These are phyloP conservation scores for Zygosaccharomyces kombuchaensis DNA, from an alignment of 805 yeast species.

Conservation along the genomic window DNA sequence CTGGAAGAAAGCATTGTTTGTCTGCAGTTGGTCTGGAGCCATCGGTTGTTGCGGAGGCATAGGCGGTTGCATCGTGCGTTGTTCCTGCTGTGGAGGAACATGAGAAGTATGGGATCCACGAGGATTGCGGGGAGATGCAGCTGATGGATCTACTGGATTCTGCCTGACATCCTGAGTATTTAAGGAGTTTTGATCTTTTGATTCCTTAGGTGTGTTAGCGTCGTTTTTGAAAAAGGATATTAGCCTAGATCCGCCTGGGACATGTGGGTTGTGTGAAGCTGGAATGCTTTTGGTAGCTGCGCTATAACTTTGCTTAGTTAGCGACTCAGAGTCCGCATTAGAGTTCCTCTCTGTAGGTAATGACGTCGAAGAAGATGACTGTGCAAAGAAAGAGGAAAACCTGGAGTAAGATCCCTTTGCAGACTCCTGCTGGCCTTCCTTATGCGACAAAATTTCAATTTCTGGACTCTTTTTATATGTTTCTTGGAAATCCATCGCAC, in stretches of 20 bases:
- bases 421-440: constrained; percentile 12
- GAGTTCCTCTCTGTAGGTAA: constrained; percentile 5
- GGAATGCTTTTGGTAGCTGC: not conserved
- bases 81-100: not conserved
- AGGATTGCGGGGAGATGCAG: not conserved
- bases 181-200: not conserved
- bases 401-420: constrained; percentile 25
- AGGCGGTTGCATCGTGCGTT: constrained; percentile 13
- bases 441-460: constrained; percentile 7
- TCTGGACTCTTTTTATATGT: constrained; percentile 6
- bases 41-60: constrained; percentile 10
- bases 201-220: constrained; percentile 6
- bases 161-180: constrained; percentile 1
- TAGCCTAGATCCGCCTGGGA: constrained; percentile 29
- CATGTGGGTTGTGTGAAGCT: constrained; percentile 2
- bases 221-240: constrained; percentile 30
- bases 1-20: constrained; percentile 31
- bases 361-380: constrained; percentile 15
- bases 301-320: not conserved
- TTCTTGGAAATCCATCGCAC: not conserved
- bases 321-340: not conserved
- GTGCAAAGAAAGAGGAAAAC: constrained; percentile 36
- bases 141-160: not conserved
- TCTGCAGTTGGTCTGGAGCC: constrained; percentile 13
- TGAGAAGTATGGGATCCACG: not conserved